These are phyloP conservation scores for Suhomyces bribrorum DNA, from an alignment of 1,139 yeast genomes.

Conservation along the genomic window DNA sequence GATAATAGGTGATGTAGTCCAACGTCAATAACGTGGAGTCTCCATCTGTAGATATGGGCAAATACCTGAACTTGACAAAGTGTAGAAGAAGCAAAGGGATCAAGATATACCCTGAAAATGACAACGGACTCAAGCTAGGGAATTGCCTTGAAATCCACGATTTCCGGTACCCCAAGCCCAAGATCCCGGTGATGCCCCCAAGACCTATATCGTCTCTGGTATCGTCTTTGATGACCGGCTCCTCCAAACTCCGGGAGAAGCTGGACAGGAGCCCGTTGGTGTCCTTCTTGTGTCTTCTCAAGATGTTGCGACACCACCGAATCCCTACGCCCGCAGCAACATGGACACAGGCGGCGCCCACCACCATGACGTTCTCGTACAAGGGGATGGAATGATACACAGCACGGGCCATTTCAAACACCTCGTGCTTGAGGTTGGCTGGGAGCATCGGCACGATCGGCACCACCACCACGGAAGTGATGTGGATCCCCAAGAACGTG, in stretches of 20 bases:
- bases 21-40: conserved; percentile 62
- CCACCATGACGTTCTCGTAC: conserved; percentile 50
- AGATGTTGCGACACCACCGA: conserved; percentile 25
- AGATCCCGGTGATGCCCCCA: conserved; percentile 55
- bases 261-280: neutral
- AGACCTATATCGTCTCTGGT: conserved; percentile 53
- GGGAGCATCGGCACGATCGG: conserved; percentile 51
- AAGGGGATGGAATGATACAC: conserved; percentile 55
- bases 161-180: conserved; percentile 55
- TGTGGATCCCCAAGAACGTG: conserved; percentile 60
- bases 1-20: conserved; percentile 51
- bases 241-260: conserved; percentile 10
- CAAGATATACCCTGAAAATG: conserved; percentile 61
- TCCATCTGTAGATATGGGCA: conserved; percentile 59
- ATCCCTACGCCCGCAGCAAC: conserved; percentile 53
- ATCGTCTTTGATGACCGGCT: conserved; percentile 24
- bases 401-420: conserved; percentile 61
- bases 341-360: conserved; percentile 53
- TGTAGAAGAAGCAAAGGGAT: conserved; percentile 52
- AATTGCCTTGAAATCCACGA: conserved; percentile 42
- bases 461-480: conserved; percentile 53
- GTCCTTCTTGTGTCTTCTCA: conserved; percentile 13
- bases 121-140: conserved; percentile 47
- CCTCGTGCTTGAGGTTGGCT: conserved; percentile 47
- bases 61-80: conserved; percentile 45